Evolutionary conservation across 805 yeast species (phyloP), one percentile per base, ranked within the genome.

Genomic region (Schwanniomyces occidentalis): DNA sequence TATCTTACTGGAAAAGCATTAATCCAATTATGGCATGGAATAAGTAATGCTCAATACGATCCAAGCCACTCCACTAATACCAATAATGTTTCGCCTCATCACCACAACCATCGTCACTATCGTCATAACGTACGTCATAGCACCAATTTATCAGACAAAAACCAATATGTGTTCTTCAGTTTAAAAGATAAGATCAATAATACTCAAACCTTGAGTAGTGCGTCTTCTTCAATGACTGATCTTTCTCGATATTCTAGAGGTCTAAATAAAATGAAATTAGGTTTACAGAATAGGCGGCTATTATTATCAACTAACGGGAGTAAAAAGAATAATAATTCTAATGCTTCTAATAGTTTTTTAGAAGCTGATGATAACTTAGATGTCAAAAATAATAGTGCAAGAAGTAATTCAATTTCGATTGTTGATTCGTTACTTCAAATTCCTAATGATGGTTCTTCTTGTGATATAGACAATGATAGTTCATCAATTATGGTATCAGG

Each of bases 1-100:
- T 50, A 54, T 44, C 38, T 67, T 10, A 41, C 50, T 4, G 73
- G 73, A 1, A 62, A 56, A 35, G 58, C 61, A 3, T 42, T 68
- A 15, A 40, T 50, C 14, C 44, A 65, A 8, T 46, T 68, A 18
- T 68, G 66, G 60, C 41, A 45, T 18, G 68, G 65, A n/a, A 25
- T 37, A 10, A 27, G 35, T 12, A 39, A 31, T 13, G 20, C 19
- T 21, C 18, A 21, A 17, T 13, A 10, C 7, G 21, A 15, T 24
- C 30, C 33, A 13, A 22, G 25, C 10, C 4, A 16, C 6, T 9
- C 21, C 4, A 28, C 17, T 34, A 34, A 21, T 8, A 16, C 31
- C 6, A 21, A 21, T 21, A 21, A 21, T 8, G 23, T 13, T 14
- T 9, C 17, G 7, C 35, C 15, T 18, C 46, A 40, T 24, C 39